Percentiles rank a stretch among this genome's conserved stretches.
phyloP scores from a whole-genome alignment of 2,329 filamentous ascomycete species.

The Lachnellula occidentalis region DNA sequence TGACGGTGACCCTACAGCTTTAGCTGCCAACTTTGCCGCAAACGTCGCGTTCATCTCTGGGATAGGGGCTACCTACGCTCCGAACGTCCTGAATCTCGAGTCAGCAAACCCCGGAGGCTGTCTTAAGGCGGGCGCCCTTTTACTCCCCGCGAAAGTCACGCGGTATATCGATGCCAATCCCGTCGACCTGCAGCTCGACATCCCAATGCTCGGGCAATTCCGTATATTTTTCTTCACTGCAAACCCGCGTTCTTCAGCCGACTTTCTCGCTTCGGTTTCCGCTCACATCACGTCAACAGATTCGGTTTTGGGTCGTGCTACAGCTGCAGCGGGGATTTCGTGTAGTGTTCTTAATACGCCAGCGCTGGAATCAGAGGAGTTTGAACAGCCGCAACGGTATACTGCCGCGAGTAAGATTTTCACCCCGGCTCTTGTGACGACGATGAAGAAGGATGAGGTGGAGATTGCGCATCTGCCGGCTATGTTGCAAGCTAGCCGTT shows the following conservation, averaged over 20 bases:
- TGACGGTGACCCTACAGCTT: conserved; percentile 54
- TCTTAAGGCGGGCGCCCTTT: conserved; percentile 37
- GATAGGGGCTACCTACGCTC: conserved; percentile 62
- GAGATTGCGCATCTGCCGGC: conserved; percentile 61
- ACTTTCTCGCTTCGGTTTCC: conserved; percentile 57
- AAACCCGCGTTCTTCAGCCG: conserved; percentile 49
- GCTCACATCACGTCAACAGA: conserved; percentile 44
- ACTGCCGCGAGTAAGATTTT: conserved; percentile 62
- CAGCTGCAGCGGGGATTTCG: conserved; percentile 53
- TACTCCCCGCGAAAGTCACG: conserved; percentile 62
- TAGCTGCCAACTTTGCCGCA: conserved; percentile 63
- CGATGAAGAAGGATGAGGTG: conserved; percentile 55
- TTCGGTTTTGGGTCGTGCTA: conserved; percentile 55
- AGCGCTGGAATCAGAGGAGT: conserved; percentile 57
- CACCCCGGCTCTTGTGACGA: conserved; percentile 64
- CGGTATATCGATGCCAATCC: conserved; percentile 75
- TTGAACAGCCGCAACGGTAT: conserved; percentile 62
- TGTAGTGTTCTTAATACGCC: conserved; percentile 55
- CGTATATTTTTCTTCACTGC: conserved; percentile 66
- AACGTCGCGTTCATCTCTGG: conserved; percentile 72
- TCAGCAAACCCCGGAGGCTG: conserved; percentile 43
- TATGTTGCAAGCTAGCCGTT: conserved; percentile 58
- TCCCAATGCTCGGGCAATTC: conserved; percentile 73
- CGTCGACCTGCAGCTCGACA: conserved; percentile 71
- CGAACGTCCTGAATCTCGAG: conserved; percentile 55